Base-by-base conservation (phyloP, 495 filamentous ascomycete species). In the Hypoxylon crocopeplum region DNA sequence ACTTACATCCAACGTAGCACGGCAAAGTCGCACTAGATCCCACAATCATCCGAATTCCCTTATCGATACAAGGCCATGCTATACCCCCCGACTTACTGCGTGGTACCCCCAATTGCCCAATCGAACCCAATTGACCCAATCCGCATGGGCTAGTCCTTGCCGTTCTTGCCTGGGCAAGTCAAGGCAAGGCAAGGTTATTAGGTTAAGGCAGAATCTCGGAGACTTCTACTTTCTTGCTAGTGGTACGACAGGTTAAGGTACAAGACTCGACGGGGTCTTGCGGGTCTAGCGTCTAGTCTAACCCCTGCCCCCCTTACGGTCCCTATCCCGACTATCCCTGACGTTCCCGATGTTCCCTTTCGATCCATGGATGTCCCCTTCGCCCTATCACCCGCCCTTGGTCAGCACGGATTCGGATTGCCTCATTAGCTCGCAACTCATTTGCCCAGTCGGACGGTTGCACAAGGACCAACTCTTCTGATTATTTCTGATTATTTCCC, bases 11-110 rank as follows among this genome's bases (percentile, higher is more conserved):
- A 45, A 49, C 36, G 57, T 60, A 47, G 44, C 13, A 60, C 36
- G 27, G 41, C 33, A 53, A 60, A 58, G 60, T 64, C 49, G 44
- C 37, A 64, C 50, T 11, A 64, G 50, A 64, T 64, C 61, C 61
- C 21, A 59, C 55, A 17, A 38, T 55, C 15, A 27, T 56, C 59
- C 46, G 52, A 62, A 46, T 21, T 56, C 19, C 40, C 52, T 62
- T 62, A 62, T 62, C 59, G 59, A 62, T 62, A 55, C 24, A 48
- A 27, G 7, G 1, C 5, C 32, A 34, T 39, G 17, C 3, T 44
- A 39, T 46, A 48, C 24, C 45, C 44, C 24, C 22, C 5, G n/a
- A 22, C 29, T n/a, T n/a, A n/a, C n/a, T n/a, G 12, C 5, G 3
- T 34, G n/a, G 5, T n/a, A 6, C 8, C 34, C 17, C 34, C 15